A percentile compares a stretch with the other conserved stretches of the same genome.
Evolutionary conservation across 2,329 filamentous ascomycete genomes (phyloP).

Genomic region (Epichloe coenophiala): DNA sequence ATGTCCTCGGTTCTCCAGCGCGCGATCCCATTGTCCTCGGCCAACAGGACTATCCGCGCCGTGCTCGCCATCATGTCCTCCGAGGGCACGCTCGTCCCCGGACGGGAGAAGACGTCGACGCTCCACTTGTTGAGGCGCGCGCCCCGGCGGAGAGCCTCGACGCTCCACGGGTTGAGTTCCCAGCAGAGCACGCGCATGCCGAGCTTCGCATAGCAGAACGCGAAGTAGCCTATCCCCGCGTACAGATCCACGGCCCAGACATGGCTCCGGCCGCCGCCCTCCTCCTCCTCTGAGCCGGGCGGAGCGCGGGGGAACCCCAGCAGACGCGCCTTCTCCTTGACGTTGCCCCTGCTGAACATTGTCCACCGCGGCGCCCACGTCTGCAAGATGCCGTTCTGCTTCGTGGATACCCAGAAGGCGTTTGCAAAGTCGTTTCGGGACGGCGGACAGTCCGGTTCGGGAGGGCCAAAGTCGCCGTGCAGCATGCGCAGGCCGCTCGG

Average conservation of each 20-base stretch:
- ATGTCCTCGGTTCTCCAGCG: slow-evolving; percentile 25
- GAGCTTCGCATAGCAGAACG: slow-evolving; percentile 64
- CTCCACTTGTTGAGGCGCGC: slow-evolving; percentile 56
- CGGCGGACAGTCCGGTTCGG: slow-evolving; percentile 15
- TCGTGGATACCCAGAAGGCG: slow-evolving; percentile 68
- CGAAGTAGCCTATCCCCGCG: slow-evolving; percentile 88
- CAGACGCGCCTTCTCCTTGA: slow-evolving; percentile 75
- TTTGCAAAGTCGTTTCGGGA: slow-evolving; percentile 40
- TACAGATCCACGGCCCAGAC: slow-evolving; percentile 66
- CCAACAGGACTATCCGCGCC: slow-evolving; percentile 51
- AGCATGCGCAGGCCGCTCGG: slow-evolving; percentile 59
- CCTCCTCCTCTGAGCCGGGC: neutral
- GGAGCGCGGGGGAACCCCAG: slow-evolving; percentile 30
- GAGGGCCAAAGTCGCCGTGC: slow-evolving; percentile 59
- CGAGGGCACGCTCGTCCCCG: slow-evolving; percentile 18
- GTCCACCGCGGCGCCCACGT: slow-evolving; percentile 81
- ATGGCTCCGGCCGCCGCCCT: neutral
- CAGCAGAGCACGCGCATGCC: slow-evolving; percentile 69
- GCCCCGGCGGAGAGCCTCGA: slow-evolving; percentile 70
- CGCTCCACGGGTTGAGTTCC: slow-evolving; percentile 81
- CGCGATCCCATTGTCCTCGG: slow-evolving; percentile 52
- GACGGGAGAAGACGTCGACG: slow-evolving; percentile 34
- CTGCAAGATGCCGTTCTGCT: slow-evolving; percentile 69
- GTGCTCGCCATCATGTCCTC: slow-evolving; percentile 26
- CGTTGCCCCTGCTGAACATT: slow-evolving; percentile 88